These are phyloP conservation scores for Tarenaya hassleriana DNA, from an alignment of 345 rosid genomes.

Conservation along the genomic window DNA sequence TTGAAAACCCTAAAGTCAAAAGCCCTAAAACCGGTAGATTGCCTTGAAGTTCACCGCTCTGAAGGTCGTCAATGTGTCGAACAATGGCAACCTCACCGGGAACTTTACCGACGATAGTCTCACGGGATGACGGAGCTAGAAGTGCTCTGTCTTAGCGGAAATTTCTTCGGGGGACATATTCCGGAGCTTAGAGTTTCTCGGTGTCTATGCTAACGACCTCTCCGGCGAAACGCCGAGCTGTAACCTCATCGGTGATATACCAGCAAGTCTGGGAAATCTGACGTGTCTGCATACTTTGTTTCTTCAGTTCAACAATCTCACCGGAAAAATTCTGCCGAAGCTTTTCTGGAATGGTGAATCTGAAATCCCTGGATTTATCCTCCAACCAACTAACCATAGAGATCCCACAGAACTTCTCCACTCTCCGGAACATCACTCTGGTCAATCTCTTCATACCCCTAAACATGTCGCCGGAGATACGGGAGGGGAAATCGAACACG, in stretches of 20 bases:
- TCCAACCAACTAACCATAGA: slow-evolving; percentile 56
- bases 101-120: slow-evolving; percentile 53
- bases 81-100: slow-evolving; percentile 39
- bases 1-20: no score
- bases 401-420: slow-evolving; percentile 54
- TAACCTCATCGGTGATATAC: slow-evolving; percentile 68
- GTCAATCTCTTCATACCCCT: slow-evolving; percentile 58
- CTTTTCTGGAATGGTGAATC: slow-evolving; percentile 52
- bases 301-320: slow-evolving; percentile 62
- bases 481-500: no score
- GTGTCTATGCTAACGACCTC: slow-evolving; percentile 51
- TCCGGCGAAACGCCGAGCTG: slow-evolving; percentile 54
- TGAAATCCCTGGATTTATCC: slow-evolving; percentile 75
- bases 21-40: slow-evolving; percentile 48
- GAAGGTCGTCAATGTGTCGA: slow-evolving; percentile 55
- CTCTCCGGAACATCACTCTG: slow-evolving; percentile 43
- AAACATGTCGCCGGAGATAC: no score
- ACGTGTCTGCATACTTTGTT: slow-evolving; percentile 54
- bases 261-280: slow-evolving; percentile 48
- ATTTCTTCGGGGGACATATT: slow-evolving; percentile 62
- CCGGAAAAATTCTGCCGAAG: slow-evolving; percentile 64
- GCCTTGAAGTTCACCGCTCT: slow-evolving; percentile 57
- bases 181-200: slow-evolving; percentile 72
- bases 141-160: slow-evolving; percentile 60
- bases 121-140: slow-evolving; percentile 48